Percentiles rank a stretch among this genome's conserved stretches.
phyloP scores from a whole-genome alignment of 331 rosid species.

The Erythrophleum ivorense region DNA sequence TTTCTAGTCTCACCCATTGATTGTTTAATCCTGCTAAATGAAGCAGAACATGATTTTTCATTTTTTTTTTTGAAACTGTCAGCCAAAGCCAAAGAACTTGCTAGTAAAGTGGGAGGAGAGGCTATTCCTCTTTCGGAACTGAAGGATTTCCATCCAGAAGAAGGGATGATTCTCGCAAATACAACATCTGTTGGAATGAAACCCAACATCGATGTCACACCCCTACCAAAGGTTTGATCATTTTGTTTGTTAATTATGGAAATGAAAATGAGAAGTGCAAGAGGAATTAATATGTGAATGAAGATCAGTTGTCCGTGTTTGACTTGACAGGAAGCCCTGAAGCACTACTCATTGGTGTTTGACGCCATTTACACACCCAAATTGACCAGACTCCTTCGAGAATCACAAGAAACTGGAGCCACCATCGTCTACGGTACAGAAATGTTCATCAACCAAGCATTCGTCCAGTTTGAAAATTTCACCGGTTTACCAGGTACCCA shows the following conservation, averaged over 20 bases:
- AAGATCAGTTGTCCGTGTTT: neutral
- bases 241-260: no score
- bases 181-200: constrained; percentile 50
- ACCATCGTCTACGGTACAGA: constrained; percentile 62
- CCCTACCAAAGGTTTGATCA: constrained; percentile 62
- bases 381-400: constrained; percentile 69
- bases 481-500: constrained; percentile 62
- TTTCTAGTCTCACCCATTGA: no score
- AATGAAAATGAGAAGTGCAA: no score
- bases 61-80: neutral
- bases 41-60: neutral
- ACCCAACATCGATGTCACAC: constrained; percentile 50
- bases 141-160: constrained; percentile 41
- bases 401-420: constrained; percentile 69
- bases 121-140: constrained; percentile 41
- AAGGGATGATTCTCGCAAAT: constrained; percentile 50
- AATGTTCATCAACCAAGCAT: constrained; percentile 79
- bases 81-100: constrained; percentile 45
- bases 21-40: neutral
- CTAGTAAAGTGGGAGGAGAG: constrained; percentile 41
- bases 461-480: constrained; percentile 64
- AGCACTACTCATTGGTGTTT: constrained; percentile 64
- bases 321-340: constrained; percentile 57
- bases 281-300: neutral
- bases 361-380: constrained; percentile 77